Evolutionary conservation across 202 grass and related monocot species (phyloP).

Genomic region (Zoysia matrella): DNA sequence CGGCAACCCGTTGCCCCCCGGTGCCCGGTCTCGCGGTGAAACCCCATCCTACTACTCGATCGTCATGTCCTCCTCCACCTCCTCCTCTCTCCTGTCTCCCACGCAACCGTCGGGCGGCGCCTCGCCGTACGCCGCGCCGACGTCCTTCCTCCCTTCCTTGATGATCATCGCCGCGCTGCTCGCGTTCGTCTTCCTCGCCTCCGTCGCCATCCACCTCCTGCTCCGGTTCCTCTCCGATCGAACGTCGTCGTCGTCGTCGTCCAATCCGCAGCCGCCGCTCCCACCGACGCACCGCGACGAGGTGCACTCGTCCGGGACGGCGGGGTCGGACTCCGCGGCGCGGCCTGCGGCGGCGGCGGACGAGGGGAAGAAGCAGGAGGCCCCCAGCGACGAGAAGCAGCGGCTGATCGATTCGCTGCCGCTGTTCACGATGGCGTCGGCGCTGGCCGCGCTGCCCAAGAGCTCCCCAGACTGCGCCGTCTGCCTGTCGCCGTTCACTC

Average conservation of each 20-base stretch:
- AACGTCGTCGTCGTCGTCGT: conserved; percentile 15
- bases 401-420: conserved; percentile 85
- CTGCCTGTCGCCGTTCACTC: conserved; percentile 83
- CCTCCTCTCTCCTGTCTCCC: conserved; percentile 3
- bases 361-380: not conserved
- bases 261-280: conserved; percentile 2
- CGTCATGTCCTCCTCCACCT: conserved; percentile 41
- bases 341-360: not conserved
- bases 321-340: not conserved
- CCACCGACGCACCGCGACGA: conserved; percentile 7
- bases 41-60: conserved; percentile 13
- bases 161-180: conserved; percentile 67
- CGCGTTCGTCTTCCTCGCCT: conserved; percentile 57
- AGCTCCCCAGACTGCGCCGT: conserved; percentile 77
- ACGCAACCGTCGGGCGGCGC: conserved; percentile 27
- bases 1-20: not conserved
- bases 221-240: conserved; percentile 57
- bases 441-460: conserved; percentile 37
- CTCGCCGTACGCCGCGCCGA: not conserved
- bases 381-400: conserved; percentile 30
- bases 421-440: conserved; percentile 83
- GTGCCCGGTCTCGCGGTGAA: conserved; percentile 18
- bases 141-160: conserved; percentile 47
- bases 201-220: conserved; percentile 63
- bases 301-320: not conserved